Percentiles rank a stretch among this genome's conserved stretches.
phyloP scores from a whole-genome alignment of 495 filamentous ascomycete species.

The Aspergillus bertholletiae region DNA sequence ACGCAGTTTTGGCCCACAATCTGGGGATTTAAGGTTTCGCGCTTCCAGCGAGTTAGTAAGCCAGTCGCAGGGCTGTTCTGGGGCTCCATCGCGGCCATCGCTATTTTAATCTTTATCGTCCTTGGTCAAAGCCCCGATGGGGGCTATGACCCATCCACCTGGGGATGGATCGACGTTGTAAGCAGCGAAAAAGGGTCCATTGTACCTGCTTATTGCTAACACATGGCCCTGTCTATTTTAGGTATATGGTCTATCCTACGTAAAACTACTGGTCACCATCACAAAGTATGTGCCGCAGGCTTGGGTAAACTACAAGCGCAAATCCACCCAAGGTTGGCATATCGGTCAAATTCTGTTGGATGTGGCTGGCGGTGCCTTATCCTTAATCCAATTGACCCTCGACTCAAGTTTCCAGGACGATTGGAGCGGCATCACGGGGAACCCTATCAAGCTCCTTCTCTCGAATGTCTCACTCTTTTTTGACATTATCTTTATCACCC shows the following conservation, averaged over 20 bases:
- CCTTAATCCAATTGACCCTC: constrained; percentile 73
- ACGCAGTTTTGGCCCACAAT: constrained; percentile 67
- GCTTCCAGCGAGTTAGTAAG: constrained; percentile 55
- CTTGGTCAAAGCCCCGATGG: constrained; percentile 45
- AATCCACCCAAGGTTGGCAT: constrained; percentile 83
- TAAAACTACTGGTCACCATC: constrained; percentile 84
- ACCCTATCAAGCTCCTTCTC: constrained; percentile 84
- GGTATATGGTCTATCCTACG: constrained; percentile 78
- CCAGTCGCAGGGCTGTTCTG: constrained; percentile 63
- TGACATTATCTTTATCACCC: constrained; percentile 77
- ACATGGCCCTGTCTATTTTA: constrained; percentile 22
- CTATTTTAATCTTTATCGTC: constrained; percentile 53
- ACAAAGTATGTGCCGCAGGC: constrained; percentile 93
- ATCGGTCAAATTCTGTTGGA: constrained; percentile 87
- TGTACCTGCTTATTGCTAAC: not conserved
- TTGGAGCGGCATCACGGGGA: constrained; percentile 87
- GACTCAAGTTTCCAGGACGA: constrained; percentile 82
- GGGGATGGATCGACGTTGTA: constrained; percentile 82
- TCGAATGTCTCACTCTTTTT: constrained; percentile 83
- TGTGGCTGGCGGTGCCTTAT: constrained; percentile 75
- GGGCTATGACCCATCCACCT: constrained; percentile 49
- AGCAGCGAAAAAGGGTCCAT: constrained; percentile 26
- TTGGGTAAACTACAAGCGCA: constrained; percentile 72
- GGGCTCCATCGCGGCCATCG: constrained; percentile 59
- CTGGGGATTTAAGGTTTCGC: constrained; percentile 69